Evolutionary conservation across 1,139 yeast species (phyloP).

Genomic region (Magnusiomyces magnusii): DNA sequence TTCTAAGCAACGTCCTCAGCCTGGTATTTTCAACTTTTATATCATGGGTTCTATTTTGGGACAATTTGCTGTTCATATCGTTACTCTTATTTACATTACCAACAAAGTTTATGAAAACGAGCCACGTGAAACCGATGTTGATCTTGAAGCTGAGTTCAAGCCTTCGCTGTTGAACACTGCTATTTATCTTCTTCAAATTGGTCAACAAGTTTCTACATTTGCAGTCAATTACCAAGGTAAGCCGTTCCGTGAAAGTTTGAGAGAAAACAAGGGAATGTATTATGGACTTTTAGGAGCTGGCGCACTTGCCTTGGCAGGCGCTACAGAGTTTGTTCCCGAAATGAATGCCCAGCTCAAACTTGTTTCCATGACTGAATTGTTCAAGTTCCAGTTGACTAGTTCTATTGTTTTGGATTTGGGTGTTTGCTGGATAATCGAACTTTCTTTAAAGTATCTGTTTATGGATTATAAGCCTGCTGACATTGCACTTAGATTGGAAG

Average conservation of each 20-base stretch:
- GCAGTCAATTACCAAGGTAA: constrained; percentile 97
- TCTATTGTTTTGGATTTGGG: constrained; percentile 70
- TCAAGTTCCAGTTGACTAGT: constrained; percentile 69
- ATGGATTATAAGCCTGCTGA: constrained; percentile 92
- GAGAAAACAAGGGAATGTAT: constrained; percentile 93
- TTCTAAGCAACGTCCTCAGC: constrained; percentile 94
- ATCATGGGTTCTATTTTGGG: constrained; percentile 97
- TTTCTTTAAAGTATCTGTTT: constrained; percentile 69
- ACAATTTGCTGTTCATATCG: constrained; percentile 89
- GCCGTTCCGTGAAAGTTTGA: constrained; percentile 90
- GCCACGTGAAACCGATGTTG: constrained; percentile 85
- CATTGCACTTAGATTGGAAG: constrained; percentile 50
- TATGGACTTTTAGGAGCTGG: constrained; percentile 92
- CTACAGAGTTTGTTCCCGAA: constrained; percentile 94
- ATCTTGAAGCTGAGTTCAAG: constrained; percentile 76
- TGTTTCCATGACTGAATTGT: constrained; percentile 72
- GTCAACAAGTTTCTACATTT: constrained; percentile 96
- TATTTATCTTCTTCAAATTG: constrained; percentile 85
- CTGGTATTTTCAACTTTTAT: constrained; percentile 89
- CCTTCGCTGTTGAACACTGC: constrained; percentile 96
- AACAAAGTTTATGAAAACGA: constrained; percentile 76
- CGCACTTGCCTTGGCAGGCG: constrained; percentile 78
- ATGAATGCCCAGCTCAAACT: constrained; percentile 84
- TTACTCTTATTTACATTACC: constrained; percentile 74
- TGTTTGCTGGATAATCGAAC: constrained; percentile 73